Evolutionary conservation across 805 yeast genomes (phyloP).

Genomic region (Saccharomyces kudriavzevii): DNA sequence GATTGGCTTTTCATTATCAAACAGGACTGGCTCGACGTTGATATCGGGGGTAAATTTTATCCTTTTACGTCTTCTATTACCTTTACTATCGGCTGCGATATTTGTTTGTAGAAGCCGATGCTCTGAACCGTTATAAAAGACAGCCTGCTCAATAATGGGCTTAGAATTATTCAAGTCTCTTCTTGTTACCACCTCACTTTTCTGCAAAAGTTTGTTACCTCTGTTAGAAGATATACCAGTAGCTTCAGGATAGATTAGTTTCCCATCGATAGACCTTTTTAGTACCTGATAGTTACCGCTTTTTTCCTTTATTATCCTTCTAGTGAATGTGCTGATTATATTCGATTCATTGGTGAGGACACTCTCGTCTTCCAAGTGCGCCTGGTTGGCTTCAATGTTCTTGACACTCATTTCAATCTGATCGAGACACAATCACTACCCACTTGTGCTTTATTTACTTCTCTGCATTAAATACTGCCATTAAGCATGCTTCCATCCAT

Average conservation of each 20-base stretch:
- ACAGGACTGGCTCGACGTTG: not conserved
- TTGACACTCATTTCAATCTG: not conserved
- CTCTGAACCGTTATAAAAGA: constrained; percentile 32
- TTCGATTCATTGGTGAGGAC: constrained; percentile 7
- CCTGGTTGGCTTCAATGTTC: not conserved
- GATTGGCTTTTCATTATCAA: not conserved
- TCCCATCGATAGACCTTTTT: constrained; percentile 24
- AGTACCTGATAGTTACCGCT: constrained; percentile 29
- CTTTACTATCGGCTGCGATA: not conserved
- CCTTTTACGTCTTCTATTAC: constrained; percentile 14
- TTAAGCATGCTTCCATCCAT: not conserved
- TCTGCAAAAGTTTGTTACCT: constrained; percentile 49
- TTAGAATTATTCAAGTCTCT: constrained; percentile 33
- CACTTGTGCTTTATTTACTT: not conserved
- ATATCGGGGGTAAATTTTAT: constrained; percentile 18
- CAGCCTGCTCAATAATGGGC: constrained; percentile 26
- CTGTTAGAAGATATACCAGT: constrained; percentile 40
- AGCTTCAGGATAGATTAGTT: constrained; percentile 17
- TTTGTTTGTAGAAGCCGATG: constrained; percentile 26
- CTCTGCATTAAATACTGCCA: not conserved
- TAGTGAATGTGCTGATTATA: constrained; percentile 19
- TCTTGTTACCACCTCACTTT: constrained; percentile 40
- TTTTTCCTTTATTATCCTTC: constrained; percentile 24
- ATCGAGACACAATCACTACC: not conserved
- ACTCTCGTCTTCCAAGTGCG: not conserved